These are phyloP conservation scores for Arthrobotrys conoides DNA, from an alignment of 2,329 filamentous ascomycete genomes.

Conservation along the genomic window DNA sequence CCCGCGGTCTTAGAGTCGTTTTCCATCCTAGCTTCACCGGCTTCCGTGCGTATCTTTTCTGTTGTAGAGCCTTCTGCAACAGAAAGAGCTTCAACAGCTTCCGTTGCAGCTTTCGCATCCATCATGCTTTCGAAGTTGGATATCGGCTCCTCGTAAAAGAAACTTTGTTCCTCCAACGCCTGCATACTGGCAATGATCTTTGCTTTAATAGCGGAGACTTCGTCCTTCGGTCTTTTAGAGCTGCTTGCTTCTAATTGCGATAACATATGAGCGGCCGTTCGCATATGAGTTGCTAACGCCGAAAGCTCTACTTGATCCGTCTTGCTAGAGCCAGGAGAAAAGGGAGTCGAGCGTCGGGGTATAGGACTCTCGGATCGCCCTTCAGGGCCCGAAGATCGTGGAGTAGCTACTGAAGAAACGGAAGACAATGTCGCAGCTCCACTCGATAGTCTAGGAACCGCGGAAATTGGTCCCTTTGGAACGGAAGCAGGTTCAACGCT, in stretches of 20 bases:
- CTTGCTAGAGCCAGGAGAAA: constrained; percentile 70
- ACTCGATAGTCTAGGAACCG: constrained; percentile 72
- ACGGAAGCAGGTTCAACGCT: constrained; percentile 61
- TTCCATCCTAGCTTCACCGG: constrained; percentile 86
- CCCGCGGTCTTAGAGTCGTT: constrained; percentile 90
- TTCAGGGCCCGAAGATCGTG: constrained; percentile 76
- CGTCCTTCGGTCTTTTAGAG: constrained; percentile 82
- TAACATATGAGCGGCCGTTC: constrained; percentile 87
- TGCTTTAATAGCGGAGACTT: constrained; percentile 85
- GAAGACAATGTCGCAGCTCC: constrained; percentile 75
- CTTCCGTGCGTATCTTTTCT: constrained; percentile 75
- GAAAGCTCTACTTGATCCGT: constrained; percentile 84
- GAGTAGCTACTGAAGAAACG: constrained; percentile 75
- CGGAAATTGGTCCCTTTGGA: constrained; percentile 32
- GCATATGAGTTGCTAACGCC: constrained; percentile 87
- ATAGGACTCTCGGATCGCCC: constrained; percentile 53
- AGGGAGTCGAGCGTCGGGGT: constrained; percentile 69
- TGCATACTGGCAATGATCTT: constrained; percentile 95
- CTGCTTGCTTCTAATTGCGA: constrained; percentile 85
- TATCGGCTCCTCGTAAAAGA: constrained; percentile 75
- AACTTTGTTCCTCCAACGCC: constrained; percentile 86
- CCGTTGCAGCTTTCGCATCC: constrained; percentile 76
- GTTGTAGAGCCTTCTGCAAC: constrained; percentile 64
- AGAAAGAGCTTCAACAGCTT: constrained; percentile 71
- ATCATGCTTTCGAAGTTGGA: constrained; percentile 88